Base-by-base conservation (phyloP, 176 grass and related monocot species). In the Otatea glauca region DNA sequence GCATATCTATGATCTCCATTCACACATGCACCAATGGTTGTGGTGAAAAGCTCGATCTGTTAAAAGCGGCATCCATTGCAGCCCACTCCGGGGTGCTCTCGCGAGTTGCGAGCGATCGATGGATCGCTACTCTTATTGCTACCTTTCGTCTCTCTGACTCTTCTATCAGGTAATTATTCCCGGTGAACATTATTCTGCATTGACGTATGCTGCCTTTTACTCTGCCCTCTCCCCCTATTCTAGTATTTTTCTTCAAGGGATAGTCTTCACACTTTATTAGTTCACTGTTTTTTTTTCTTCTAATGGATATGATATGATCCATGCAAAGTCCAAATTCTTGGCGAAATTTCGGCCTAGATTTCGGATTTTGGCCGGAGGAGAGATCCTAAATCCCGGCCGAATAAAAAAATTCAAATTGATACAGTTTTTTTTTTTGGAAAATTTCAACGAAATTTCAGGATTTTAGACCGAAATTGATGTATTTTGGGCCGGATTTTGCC, bases 61-160 rank as follows among this genome's bases (percentile, higher is more conserved):
- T 5, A 15, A 70, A 78, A 4, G 38, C 2, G 38, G 47, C 75
- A 84, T 84, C 77, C 77, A 42, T 76, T 69, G 82, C 88, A 85
- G 51, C 70, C 83, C 51, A 81, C 83, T 76, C 70, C 77, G 17
- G 42, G 65, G 53, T 44, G 77, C 77, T 32, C 50, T 25, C 51
- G 17, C 68, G 58, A 66, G 29, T 21, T 71, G 17, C 78, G 49
- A 68, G 72, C 76, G 73, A 88, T 88, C n/a, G 72, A 76, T 85
- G 32, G 58, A 17, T 79, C 1, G 25, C 27, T 29, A 9, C 70
- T 74, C 71, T 43, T n/a, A 29, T 20, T 35, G 43, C 13, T 42
- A 14, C 34, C 87, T 85, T 89, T 89, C 88, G 76, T 89, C 83
- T 76, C 62, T 16, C 32, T 70, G 88, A 89, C 82, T 85, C 82